Conservation (phyloP, 2,329 filamentous ascomycete species). For the Pestalotiopsis sp. region DNA sequence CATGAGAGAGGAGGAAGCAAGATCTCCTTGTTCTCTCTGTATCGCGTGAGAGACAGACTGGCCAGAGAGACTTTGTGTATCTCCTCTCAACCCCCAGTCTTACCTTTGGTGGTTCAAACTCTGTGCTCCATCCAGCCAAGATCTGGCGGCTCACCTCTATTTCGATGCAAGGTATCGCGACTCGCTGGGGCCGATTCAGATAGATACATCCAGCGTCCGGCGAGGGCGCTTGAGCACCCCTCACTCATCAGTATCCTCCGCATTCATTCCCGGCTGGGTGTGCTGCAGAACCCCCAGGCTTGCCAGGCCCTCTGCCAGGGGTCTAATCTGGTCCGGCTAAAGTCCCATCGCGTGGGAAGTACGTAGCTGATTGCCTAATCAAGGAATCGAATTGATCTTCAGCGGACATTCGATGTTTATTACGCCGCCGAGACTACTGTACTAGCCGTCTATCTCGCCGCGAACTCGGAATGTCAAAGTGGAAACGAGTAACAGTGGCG, state of each 20-base stretch:
- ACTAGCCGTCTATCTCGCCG: conserved; percentile 3
- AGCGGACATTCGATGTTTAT: neutral
- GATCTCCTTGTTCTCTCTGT: too few relatives aligned
- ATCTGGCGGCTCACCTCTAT: too few relatives aligned
- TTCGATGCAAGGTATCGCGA: neutral
- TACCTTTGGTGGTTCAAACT: too few relatives aligned
- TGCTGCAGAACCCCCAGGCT: neutral
- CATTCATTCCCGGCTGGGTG: neutral
- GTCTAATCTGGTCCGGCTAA: conserved; percentile 9
- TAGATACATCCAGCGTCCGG: neutral
- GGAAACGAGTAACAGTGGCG: neutral
- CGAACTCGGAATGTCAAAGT: neutral
- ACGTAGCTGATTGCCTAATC: conserved; percentile 8
- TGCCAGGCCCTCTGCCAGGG: neutral
- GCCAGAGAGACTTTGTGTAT: too few relatives aligned
- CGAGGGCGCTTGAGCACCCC: neutral
- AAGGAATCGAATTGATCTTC: neutral
- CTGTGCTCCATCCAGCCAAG: too few relatives aligned
- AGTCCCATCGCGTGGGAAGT: conserved; percentile 10
- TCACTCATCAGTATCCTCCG: neutral
- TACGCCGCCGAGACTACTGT: conserved; percentile 3
- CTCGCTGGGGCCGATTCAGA: neutral
- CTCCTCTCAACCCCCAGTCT: too few relatives aligned
- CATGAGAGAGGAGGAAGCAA: neutral
- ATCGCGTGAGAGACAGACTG: too few relatives aligned